Evolutionary conservation across 148 eudicot genomes (phyloP).

Genomic region (Rhododendron griersonianum): DNA sequence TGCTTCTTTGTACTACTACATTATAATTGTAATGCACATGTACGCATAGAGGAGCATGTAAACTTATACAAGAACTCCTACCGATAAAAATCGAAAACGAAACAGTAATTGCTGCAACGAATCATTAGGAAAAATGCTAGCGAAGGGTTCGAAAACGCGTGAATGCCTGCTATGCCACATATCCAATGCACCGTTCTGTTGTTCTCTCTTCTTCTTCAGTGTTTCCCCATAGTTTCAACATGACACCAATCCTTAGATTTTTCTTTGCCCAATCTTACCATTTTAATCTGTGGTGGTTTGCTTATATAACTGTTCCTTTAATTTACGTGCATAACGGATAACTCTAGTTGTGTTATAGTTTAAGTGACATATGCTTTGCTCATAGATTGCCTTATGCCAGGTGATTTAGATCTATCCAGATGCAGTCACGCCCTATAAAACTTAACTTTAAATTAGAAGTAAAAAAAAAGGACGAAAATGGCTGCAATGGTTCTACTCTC

Average conservation of each 20-base stretch:
- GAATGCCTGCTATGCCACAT: background rate
- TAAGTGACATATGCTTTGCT: background rate
- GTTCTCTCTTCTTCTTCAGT: background rate
- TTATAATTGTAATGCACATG: too few relatives aligned
- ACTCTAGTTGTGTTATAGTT: background rate
- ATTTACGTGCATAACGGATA: background rate
- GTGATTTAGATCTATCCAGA: slow-evolving; percentile 9
- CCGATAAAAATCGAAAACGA: too few relatives aligned
- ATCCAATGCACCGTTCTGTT: background rate
- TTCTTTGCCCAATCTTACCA: background rate
- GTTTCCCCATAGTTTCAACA: background rate
- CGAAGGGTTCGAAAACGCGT: too few relatives aligned
- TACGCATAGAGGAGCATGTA: too few relatives aligned
- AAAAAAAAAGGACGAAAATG: slow-evolving; percentile 18
- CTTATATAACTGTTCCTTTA: background rate
- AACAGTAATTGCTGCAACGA: too few relatives aligned
- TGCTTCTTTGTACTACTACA: too few relatives aligned
- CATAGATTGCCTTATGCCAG: slow-evolving; percentile 5
- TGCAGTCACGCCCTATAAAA: slow-evolving; percentile 23
- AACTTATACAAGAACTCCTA: too few relatives aligned
- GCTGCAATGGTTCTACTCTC: slow-evolving; percentile 16
- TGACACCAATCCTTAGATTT: background rate
- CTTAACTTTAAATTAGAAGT: slow-evolving; percentile 19
- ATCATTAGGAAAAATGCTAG: too few relatives aligned
- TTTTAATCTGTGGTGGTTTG: background rate